Percentiles rank a stretch among this genome's conserved stretches.
Evolutionary conservation across 768 basidiomycete genomes (phyloP).

Genomic region (Kwoniella dejecticola): DNA sequence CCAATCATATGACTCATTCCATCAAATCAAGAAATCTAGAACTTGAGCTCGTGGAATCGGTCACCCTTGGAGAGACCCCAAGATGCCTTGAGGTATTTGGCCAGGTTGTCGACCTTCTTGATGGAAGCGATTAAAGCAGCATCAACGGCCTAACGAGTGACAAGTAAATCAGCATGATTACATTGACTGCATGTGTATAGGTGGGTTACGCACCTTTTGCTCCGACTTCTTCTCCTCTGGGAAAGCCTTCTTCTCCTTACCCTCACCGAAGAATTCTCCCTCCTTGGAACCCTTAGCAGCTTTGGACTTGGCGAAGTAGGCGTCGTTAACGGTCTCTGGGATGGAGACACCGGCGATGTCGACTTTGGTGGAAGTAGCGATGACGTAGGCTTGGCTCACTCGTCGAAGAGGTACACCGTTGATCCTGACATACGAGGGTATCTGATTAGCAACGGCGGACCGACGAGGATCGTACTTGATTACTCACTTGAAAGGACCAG

Average conservation of each 20-base stretch:
- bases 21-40: conserved; percentile 59
- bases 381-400: conserved; percentile 98
- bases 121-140: conserved; percentile 72
- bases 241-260: conserved; percentile 82
- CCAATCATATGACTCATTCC: conserved; percentile 15
- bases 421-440: conserved; percentile 55
- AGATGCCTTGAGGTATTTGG: conserved; percentile 87
- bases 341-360: conserved; percentile 72
- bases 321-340: conserved; percentile 81
- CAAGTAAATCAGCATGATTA: background rate
- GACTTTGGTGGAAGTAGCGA: conserved; percentile 93
- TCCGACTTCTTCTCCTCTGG: conserved; percentile 83
- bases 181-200: background rate
- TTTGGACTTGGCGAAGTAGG: conserved; percentile 84
- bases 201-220: conserved; percentile 70
- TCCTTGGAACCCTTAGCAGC: conserved; percentile 79
- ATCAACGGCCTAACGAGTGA: conserved; percentile 47
- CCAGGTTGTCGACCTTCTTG: conserved; percentile 86
- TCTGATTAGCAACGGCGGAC: too few species aligned
- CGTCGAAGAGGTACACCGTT: conserved; percentile 98
- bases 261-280: conserved; percentile 94
- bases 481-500: conserved; percentile 82
- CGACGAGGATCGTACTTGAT: background rate
- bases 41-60: conserved; percentile 90
- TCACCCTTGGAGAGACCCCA: conserved; percentile 97